These are phyloP conservation scores for Baudoinia panamericana DNA, from an alignment of 495 filamentous ascomycete species.

Conservation along the genomic window DNA sequence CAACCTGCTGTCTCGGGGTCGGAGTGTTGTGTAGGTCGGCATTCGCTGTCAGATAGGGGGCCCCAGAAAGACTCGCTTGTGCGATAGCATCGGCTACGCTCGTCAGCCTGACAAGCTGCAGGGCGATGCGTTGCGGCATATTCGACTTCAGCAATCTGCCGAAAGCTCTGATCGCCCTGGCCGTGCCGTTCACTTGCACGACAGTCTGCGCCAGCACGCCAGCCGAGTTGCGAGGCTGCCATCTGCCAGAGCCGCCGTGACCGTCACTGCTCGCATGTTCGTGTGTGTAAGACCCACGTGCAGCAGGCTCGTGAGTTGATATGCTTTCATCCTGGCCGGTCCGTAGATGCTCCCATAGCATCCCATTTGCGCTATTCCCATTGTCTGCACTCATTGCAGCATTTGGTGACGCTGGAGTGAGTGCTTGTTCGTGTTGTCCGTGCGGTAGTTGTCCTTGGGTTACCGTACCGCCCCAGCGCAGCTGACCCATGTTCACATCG, in stretches of 20 bases:
- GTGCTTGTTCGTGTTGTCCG: no score
- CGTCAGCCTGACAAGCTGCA: background rate
- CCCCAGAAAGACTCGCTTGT: background rate
- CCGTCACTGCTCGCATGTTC: background rate
- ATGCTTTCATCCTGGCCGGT: background rate
- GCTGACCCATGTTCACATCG: no score
- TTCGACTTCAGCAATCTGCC: slow-evolving; percentile 2
- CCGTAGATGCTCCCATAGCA: slow-evolving; percentile 8
- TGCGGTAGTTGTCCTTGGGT: no score
- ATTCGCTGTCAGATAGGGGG: background rate
- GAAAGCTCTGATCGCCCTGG: slow-evolving; percentile 8
- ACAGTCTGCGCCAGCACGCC: background rate
- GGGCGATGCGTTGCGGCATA: background rate
- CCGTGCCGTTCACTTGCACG: slow-evolving; percentile 1
- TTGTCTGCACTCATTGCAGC: slow-evolving; percentile 1
- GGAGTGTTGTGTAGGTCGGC: background rate
- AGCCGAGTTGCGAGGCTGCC: no score
- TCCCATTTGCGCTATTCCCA: slow-evolving; percentile 1
- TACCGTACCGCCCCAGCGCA: background rate
- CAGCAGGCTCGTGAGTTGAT: background rate
- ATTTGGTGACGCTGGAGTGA: no score
- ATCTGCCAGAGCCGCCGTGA: background rate
- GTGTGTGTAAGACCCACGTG: background rate
- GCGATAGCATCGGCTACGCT: background rate
- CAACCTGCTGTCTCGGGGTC: background rate